These are phyloP conservation scores for Caryopteris hybrid DNA, from an alignment of 305 asterid genomes.

Conservation along the genomic window DNA sequence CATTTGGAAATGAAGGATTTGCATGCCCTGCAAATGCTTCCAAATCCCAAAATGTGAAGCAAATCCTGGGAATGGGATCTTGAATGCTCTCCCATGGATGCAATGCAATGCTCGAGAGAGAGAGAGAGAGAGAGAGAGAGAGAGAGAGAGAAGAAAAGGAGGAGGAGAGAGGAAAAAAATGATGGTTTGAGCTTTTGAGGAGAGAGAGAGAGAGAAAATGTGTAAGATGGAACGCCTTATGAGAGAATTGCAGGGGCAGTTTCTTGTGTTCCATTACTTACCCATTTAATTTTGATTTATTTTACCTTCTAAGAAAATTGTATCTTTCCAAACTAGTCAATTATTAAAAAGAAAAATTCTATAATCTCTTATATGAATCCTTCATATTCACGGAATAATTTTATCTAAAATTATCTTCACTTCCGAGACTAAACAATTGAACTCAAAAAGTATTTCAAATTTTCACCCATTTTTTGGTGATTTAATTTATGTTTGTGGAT, in stretches of 20 bases:
- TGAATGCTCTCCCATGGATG: slow-evolving; percentile 53
- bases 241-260: background rate
- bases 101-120: background rate
- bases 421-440: too few species aligned
- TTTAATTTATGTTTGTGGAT: too few species aligned
- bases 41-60: slow-evolving; percentile 38
- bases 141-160: background rate
- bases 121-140: slow-evolving; percentile 7
- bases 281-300: background rate
- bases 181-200: too few species aligned
- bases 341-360: too few species aligned
- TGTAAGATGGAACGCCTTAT: background rate
- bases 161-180: background rate
- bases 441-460: too few species aligned
- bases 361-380: too few species aligned
- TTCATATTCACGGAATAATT: too few species aligned
- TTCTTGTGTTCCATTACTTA: background rate
- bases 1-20: slow-evolving; percentile 39
- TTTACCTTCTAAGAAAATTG: background rate
- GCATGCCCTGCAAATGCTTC: slow-evolving; percentile 36
- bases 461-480: too few species aligned
- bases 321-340: too few species aligned
- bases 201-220: background rate
- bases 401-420: too few species aligned
- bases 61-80: slow-evolving; percentile 40